A percentile compares a stretch with the other conserved stretches of the same genome.
Evolutionary conservation across 2,329 filamentous ascomycete species (phyloP).

Genomic region (Dothideomycetes sp.): DNA sequence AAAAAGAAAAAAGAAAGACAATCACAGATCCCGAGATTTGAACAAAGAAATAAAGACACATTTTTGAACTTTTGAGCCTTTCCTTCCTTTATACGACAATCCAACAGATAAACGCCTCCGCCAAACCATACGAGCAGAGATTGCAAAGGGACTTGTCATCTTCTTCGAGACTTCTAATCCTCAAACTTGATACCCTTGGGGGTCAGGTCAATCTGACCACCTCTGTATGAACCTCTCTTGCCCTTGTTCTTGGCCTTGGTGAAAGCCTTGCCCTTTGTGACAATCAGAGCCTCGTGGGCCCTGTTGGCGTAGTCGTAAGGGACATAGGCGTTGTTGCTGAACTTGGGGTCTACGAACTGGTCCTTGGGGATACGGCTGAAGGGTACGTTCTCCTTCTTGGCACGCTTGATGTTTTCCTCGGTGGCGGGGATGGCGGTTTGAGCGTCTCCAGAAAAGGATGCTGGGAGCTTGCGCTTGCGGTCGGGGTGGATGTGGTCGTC

Average conservation of each 20-base stretch:
- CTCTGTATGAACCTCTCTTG: slow-evolving; percentile 69
- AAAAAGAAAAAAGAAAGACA: too few species aligned
- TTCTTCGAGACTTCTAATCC: slow-evolving; percentile 46
- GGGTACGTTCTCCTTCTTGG: slow-evolving; percentile 53
- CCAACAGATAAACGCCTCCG: too few species aligned
- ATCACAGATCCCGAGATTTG: too few species aligned
- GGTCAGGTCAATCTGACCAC: slow-evolving; percentile 74
- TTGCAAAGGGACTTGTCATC: too few species aligned
- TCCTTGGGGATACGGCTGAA: slow-evolving; percentile 71
- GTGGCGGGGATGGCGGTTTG: slow-evolving; percentile 8
- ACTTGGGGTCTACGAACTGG: slow-evolving; percentile 57
- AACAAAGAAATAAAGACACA: too few species aligned
- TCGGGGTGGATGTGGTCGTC: slow-evolving; percentile 30
- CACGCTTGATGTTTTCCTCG: slow-evolving; percentile 22
- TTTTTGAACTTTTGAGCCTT: too few species aligned
- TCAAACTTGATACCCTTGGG: slow-evolving; percentile 93
- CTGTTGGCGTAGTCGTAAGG: slow-evolving; percentile 80
- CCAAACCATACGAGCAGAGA: too few species aligned
- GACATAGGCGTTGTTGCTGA: slow-evolving; percentile 71
- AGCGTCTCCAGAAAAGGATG: slow-evolving; percentile 22
- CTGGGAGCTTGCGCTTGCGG: slow-evolving; percentile 31
- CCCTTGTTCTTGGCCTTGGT: slow-evolving; percentile 98
- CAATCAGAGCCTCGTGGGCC: slow-evolving; percentile 77
- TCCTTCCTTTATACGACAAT: too few species aligned
- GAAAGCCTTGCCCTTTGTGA: slow-evolving; percentile 93